A percentile compares a stretch with the other conserved stretches of the same genome.
Conservation (phyloP, 1,284 basidiomycete genomes). For the Veloboletus limbatus region DNA sequence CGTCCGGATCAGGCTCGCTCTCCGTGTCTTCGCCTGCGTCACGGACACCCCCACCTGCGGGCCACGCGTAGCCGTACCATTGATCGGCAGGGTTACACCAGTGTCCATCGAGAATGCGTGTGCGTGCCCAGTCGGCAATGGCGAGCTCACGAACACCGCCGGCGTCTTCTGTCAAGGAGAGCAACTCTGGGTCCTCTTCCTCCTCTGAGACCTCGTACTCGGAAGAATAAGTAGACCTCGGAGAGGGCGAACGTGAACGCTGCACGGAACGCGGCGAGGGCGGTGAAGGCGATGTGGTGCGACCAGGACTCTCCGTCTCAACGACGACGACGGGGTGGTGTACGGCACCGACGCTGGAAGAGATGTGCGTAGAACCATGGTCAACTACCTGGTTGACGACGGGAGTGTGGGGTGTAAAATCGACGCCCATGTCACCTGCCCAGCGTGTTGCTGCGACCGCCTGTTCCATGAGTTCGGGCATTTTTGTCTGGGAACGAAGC, state of each 20-base stretch:
- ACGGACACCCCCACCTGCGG: slow-evolving; percentile 34
- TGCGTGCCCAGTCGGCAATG: slow-evolving; percentile 68
- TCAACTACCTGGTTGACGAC: slow-evolving; percentile 6
- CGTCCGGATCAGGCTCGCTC: slow-evolving; percentile 26
- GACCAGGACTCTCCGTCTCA: slow-evolving; percentile 20
- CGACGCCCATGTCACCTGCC: slow-evolving; percentile 39
- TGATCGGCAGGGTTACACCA: slow-evolving; percentile 72
- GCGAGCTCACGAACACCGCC: slow-evolving; percentile 61
- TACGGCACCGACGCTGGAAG: slow-evolving; percentile 2
- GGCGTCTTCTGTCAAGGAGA: slow-evolving; percentile 58
- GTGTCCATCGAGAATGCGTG: slow-evolving; percentile 66
- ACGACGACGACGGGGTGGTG: slow-evolving; percentile 5
- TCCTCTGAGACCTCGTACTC: slow-evolving; percentile 52
- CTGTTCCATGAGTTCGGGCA: slow-evolving; percentile 62
- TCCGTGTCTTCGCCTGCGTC: slow-evolving; percentile 34
- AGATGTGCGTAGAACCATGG: slow-evolving; percentile 10
- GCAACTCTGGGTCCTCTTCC: slow-evolving; percentile 58
- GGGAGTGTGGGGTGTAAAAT: slow-evolving; percentile 26
- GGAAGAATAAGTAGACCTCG: slow-evolving; percentile 32
- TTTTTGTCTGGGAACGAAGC: slow-evolving; percentile 60
- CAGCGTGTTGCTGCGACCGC: slow-evolving; percentile 59
- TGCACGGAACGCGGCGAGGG: slow-evolving; percentile 27
- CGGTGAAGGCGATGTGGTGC: slow-evolving; percentile 25
- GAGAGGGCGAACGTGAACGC: slow-evolving; percentile 33
- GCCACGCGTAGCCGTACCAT: slow-evolving; percentile 49